Percentiles rank a stretch among this genome's conserved stretches.
These are phyloP conservation scores for Trichosporon sp. DNA, from an alignment of 1,284 basidiomycete genomes.

Conservation along the genomic window DNA sequence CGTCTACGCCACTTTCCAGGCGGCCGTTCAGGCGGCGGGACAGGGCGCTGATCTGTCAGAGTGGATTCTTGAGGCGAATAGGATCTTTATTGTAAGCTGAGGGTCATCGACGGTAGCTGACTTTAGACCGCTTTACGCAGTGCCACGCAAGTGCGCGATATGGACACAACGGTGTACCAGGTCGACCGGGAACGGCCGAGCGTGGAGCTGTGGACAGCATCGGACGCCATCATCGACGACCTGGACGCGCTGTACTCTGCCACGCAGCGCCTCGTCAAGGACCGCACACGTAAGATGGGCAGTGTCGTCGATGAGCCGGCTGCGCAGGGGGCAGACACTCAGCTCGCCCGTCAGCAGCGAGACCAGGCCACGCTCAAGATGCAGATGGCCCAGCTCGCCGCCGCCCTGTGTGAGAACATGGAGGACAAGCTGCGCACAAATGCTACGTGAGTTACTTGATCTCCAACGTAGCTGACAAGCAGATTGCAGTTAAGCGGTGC, in stretches of 20 bases:
- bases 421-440: constrained; percentile 68
- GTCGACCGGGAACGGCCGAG: constrained; percentile 55
- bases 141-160: constrained; percentile 66
- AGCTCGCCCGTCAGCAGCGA: constrained; percentile 21
- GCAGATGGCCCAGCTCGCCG: constrained; percentile 68
- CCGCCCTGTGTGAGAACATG: constrained; percentile 63
- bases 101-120: constrained; percentile 37
- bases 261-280: constrained; percentile 54
- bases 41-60: constrained; percentile 43
- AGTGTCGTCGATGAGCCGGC: constrained; percentile 45
- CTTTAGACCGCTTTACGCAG: constrained; percentile 64
- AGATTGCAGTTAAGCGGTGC: constrained; percentile 36
- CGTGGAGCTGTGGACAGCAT: constrained; percentile 79
- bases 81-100: constrained; percentile 67
- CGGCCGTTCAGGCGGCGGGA: constrained; percentile 20
- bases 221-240: constrained; percentile 61
- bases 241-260: constrained; percentile 67
- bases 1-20: constrained; percentile 33
- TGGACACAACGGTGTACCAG: constrained; percentile 68
- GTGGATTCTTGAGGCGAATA: constrained; percentile 64
- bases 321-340: constrained; percentile 2
- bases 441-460: constrained; percentile 52
- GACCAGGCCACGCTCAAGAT: constrained; percentile 47
- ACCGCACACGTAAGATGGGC: constrained; percentile 52
- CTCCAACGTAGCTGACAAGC: constrained; percentile 24